These are phyloP conservation scores for Cadophora gregata DNA, from an alignment of 2,329 filamentous ascomycete genomes.

Conservation along the genomic window DNA sequence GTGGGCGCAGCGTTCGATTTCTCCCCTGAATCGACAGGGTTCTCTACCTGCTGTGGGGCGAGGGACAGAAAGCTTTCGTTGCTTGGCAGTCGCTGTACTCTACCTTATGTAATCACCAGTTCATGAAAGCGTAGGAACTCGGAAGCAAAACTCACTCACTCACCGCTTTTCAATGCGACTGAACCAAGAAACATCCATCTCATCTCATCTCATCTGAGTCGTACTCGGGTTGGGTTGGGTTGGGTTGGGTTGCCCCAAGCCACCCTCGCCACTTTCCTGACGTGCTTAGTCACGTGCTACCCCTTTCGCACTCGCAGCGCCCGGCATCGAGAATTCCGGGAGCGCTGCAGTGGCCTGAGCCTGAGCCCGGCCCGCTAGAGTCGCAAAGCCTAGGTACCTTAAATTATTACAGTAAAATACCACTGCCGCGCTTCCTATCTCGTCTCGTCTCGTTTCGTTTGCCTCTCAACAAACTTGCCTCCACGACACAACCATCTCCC, in stretches of 20 bases:
- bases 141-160: too few relatives aligned
- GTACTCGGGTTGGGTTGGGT: too few relatives aligned
- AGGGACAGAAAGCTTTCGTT: too few relatives aligned
- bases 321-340: slow-evolving; percentile 21
- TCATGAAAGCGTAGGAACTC: too few relatives aligned
- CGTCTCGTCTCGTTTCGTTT: not conserved
- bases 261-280: not conserved
- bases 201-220: not conserved
- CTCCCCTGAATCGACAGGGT: slow-evolving; percentile 17
- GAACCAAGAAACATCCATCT: not conserved
- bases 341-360: slow-evolving; percentile 18
- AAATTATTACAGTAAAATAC: slow-evolving; percentile 18
- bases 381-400: slow-evolving; percentile 5
- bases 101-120: too few relatives aligned
- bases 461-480: slow-evolving; percentile 24
- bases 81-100: too few relatives aligned
- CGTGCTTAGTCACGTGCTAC: not conserved
- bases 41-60: too few relatives aligned
- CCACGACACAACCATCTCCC: slow-evolving; percentile 6
- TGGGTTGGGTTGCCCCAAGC: not conserved
- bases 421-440: slow-evolving; percentile 2
- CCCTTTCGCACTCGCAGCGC: slow-evolving; percentile 4
- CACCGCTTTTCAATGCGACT: too few relatives aligned
- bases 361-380: slow-evolving; percentile 13
- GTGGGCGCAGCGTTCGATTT: slow-evolving; percentile 6